Conservation (phyloP, 768 basidiomycete species). For the Chiua virens region DNA sequence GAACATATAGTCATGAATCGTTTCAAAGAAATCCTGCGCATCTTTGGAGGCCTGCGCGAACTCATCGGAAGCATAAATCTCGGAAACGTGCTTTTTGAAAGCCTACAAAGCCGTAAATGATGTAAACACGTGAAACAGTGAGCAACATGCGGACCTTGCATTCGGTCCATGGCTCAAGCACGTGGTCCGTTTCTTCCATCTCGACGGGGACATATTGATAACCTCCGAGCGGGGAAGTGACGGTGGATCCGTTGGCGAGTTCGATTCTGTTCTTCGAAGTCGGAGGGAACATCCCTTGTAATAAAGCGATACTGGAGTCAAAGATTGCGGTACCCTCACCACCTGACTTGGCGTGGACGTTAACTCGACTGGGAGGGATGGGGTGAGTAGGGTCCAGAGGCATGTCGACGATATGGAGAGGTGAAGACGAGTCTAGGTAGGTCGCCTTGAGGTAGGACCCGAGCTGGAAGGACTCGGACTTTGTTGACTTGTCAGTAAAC, state of each 20-base stretch:
- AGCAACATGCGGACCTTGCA: slow-evolving; percentile 45
- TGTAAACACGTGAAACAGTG: slow-evolving; percentile 39
- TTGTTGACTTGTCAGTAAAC: slow-evolving; percentile 8
- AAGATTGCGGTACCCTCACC: slow-evolving; percentile 80
- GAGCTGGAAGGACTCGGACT: slow-evolving; percentile 70
- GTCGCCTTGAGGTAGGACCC: slow-evolving; percentile 59
- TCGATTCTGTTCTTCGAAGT: slow-evolving; percentile 63
- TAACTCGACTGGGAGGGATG: slow-evolving; percentile 68
- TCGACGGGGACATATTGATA: slow-evolving; percentile 90
- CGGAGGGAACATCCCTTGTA: slow-evolving; percentile 85
- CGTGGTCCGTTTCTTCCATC: slow-evolving; percentile 58
- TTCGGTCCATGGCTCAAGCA: slow-evolving; percentile 75
- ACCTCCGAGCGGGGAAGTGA: slow-evolving; percentile 75
- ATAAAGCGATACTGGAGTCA: slow-evolving; percentile 77
- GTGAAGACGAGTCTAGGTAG: slow-evolving; percentile 65
- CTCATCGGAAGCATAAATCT: slow-evolving; percentile 59
- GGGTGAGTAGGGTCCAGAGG: slow-evolving; percentile 52
- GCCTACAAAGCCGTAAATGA: slow-evolving; percentile 36
- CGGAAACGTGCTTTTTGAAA: slow-evolving; percentile 65
- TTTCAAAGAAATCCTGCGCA: slow-evolving; percentile 62
- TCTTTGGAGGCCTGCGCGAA: slow-evolving; percentile 60
- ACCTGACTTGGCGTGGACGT: slow-evolving; percentile 77
- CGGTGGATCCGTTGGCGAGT: slow-evolving; percentile 73
- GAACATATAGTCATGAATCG: slow-evolving; percentile 67
- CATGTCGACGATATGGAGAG: slow-evolving; percentile 69